Conservation (phyloP, 2,329 filamentous ascomycete species). For the Fusarium nurragi region DNA sequence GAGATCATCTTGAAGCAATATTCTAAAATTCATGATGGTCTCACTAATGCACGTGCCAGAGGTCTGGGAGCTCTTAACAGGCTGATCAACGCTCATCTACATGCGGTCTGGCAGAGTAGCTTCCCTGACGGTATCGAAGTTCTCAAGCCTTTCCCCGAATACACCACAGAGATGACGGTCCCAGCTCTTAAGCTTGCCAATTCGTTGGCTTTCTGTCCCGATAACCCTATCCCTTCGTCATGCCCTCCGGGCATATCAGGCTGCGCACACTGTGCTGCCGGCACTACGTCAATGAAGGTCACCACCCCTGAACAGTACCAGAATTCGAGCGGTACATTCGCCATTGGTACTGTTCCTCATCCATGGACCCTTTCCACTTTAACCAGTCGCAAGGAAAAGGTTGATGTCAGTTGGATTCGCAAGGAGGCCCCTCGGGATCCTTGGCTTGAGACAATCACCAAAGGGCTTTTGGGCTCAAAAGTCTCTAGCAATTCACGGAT, state of each 20-base stretch:
- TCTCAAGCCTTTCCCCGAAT: constrained; percentile 79
- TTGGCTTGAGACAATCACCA: constrained; percentile 79
- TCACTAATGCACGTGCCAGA: constrained; percentile 64
- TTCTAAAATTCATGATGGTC: constrained; percentile 69
- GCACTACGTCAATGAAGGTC: constrained; percentile 71
- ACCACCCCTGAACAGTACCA: constrained; percentile 72
- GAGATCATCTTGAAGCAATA: constrained; percentile 73
- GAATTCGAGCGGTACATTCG: constrained; percentile 78
- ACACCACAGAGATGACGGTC: constrained; percentile 77
- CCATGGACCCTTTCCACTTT: constrained; percentile 85
- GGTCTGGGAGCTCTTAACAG: constrained; percentile 74
- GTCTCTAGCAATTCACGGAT: constrained; percentile 71
- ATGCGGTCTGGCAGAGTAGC: constrained; percentile 82
- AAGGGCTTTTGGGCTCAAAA: constrained; percentile 71
- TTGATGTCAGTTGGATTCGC: constrained; percentile 73
- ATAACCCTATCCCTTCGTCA: constrained; percentile 75
- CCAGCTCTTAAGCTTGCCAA: constrained; percentile 77
- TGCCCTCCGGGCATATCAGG: constrained; percentile 84
- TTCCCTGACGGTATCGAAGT: constrained; percentile 82
- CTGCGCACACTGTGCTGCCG: constrained; percentile 76
- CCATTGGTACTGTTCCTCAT: constrained; percentile 88
- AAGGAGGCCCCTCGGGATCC: constrained; percentile 76
- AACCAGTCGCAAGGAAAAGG: constrained; percentile 66
- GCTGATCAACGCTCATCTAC: constrained; percentile 86
- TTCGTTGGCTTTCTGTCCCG: constrained; percentile 78